Conservation (phyloP, 805 yeast species). For the Kodamaea nitidulidarum region DNA sequence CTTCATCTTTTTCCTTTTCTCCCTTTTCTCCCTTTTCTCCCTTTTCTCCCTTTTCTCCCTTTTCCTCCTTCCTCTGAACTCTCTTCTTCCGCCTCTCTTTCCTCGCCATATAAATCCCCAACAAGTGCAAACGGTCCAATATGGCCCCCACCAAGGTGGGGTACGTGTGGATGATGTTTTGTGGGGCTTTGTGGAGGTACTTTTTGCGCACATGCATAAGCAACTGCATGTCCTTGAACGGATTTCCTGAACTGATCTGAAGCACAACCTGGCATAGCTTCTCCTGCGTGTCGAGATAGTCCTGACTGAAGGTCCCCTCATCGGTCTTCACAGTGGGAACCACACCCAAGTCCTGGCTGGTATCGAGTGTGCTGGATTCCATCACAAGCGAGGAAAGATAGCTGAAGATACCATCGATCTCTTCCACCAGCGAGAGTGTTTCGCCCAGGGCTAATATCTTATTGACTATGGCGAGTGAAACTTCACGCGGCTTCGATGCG, state of each 20-base stretch:
- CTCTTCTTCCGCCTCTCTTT: constrained; percentile 15
- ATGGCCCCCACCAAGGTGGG: constrained; percentile 69
- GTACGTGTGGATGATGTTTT: constrained; percentile 59
- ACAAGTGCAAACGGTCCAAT: constrained; percentile 53
- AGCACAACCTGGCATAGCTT: constrained; percentile 68
- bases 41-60: constrained; percentile 32
- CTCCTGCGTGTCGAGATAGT: constrained; percentile 49
- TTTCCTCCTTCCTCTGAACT: too few species aligned
- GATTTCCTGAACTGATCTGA: constrained; percentile 48
- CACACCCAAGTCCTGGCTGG: constrained; percentile 40
- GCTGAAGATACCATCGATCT: constrained; percentile 57
- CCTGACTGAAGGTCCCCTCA: constrained; percentile 29
- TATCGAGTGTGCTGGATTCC: constrained; percentile 27
- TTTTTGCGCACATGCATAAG: constrained; percentile 37
- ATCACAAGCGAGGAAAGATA: constrained; percentile 54
- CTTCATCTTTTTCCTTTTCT: not conserved
- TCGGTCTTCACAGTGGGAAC: constrained; percentile 29
- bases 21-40: constrained; percentile 13
- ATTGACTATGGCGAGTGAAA: constrained; percentile 60
- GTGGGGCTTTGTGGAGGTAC: constrained; percentile 51
- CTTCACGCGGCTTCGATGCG: constrained; percentile 54
- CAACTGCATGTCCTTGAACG: constrained; percentile 31
- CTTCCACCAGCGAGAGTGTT: constrained; percentile 33
- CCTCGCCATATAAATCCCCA: constrained; percentile 31
- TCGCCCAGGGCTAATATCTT: constrained; percentile 46